phyloP scores from a whole-genome alignment of 805 yeast genomes.

The Isabelozyma gotoi region DNA sequence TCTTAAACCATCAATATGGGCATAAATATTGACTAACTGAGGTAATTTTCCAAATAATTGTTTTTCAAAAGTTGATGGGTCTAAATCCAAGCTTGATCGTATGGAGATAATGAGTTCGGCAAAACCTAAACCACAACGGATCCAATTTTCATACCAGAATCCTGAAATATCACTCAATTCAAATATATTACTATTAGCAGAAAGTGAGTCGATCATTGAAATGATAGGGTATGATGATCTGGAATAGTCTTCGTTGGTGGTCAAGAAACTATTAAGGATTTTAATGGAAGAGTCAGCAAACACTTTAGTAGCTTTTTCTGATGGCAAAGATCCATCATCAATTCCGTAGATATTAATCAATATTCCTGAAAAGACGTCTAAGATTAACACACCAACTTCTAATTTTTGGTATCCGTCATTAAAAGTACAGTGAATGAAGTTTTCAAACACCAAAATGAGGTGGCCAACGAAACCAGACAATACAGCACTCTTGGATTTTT shows the following conservation, averaged over 20 bases:
- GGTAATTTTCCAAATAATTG: conserved; percentile 57
- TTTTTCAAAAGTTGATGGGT: conserved; percentile 67
- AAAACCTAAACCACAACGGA: conserved; percentile 52
- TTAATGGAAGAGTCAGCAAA: conserved; percentile 51
- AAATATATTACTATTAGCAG: conserved; percentile 31
- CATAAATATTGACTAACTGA: conserved; percentile 56
- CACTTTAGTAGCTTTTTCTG: conserved; percentile 40
- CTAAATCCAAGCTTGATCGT: conserved; percentile 47
- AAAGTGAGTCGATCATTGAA: conserved; percentile 47
- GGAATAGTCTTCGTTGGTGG: conserved; percentile 45
- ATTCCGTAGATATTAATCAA: conserved; percentile 56
- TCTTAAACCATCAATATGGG: conserved; percentile 48
- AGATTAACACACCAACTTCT: conserved; percentile 56
- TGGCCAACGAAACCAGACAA: conserved; percentile 55
- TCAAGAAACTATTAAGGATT: conserved; percentile 58
- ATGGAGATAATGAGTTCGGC: conserved; percentile 56
- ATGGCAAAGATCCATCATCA: conserved; percentile 43
- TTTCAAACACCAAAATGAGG: conserved; percentile 69
- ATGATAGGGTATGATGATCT: conserved; percentile 58
- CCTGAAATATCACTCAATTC: conserved; percentile 46
- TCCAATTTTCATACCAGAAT: conserved; percentile 49
- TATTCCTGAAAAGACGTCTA: conserved; percentile 55
- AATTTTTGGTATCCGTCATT: conserved; percentile 53
- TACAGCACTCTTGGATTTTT: conserved; percentile 48
- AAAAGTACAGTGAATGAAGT: conserved; percentile 71